Base-by-base conservation (phyloP, 495 filamentous ascomycete genomes). In the Tetracladium marchalianum region DNA sequence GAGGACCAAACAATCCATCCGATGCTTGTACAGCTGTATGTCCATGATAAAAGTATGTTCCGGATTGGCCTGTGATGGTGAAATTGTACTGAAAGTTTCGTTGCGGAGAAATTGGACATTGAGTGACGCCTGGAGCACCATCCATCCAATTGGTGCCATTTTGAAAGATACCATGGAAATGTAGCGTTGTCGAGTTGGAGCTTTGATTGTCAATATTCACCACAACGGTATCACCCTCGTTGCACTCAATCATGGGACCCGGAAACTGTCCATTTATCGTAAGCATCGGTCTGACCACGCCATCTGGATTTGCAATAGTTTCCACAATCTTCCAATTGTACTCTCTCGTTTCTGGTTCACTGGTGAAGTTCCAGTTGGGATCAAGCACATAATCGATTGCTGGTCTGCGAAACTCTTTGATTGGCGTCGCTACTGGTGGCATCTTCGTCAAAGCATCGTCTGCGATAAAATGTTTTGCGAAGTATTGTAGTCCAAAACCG, bases 151-250 rank as follows among this genome's bases (percentile, higher is more conserved):
- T 69, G 5, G 77, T 78, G 1, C 66, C 72, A 44, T 77, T 78
- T 54, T 86, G 82, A 43, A 67, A 70, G 12, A 85, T 59, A 9
- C 81, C 80, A 47, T 86, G 80, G 70, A 77, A 85, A 58, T 87
- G 82, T 22, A 87, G 45, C 8, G 52, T 31, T 1, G 69, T 71
- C 36, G 64, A 60, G 47, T 72, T 70, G 27, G 54, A 51, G n/a
- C 63, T 66, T 39, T 59, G 50, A 47, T 74, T 74, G 6, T 62
- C 51, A 5, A 74, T 53, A n/a, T 68, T 63, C 22, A 71, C 62
- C n/a, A 61, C 55, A 15, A 77, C 50, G 12, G 60, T 67, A 50
- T 77, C 72, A 11, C 68, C 73, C 47, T 67, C 63, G 49, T 71
- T 63, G 18, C 65, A 66, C 51, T 70, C 63, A 45, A 81, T 70